Conservation (phyloP, 1,139 yeast species). For the Saccharomyces hybrid region DNA sequence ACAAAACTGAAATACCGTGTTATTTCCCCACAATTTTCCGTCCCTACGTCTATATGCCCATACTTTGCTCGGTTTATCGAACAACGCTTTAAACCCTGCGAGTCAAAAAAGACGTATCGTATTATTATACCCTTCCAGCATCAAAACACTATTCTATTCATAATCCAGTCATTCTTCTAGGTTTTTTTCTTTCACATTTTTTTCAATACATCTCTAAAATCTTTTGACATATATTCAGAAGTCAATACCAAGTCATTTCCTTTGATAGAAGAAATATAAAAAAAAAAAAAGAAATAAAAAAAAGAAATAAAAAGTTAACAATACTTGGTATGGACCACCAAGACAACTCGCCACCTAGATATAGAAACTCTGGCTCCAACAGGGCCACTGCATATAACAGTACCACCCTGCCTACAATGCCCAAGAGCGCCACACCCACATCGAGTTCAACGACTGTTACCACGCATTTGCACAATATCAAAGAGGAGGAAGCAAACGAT, state of each 20-base stretch:
- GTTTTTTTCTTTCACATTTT: background rate
- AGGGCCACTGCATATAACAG: background rate
- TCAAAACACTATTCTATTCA: background rate
- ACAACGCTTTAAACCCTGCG: background rate
- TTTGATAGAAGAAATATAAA: background rate
- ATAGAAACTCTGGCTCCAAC: background rate
- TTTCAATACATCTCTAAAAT: background rate
- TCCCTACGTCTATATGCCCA: conserved; percentile 1
- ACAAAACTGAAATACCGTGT: background rate
- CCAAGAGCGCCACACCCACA: background rate
- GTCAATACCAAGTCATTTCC: background rate
- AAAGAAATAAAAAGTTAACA: background rate
- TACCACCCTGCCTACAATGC: background rate
- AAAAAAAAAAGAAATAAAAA: background rate
- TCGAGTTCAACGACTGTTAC: background rate
- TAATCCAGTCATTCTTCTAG: background rate
- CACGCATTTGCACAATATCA: conserved; percentile 20
- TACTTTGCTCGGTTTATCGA: conserved; percentile 1
- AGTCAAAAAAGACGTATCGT: background rate
- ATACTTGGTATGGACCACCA: background rate
- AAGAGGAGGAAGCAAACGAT: conserved; percentile 21
- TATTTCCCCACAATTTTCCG: background rate
- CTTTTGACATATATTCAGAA: background rate
- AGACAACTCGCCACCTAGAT: background rate
- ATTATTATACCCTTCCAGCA: background rate